Conservation (phyloP, 345 rosid genomes). For the Pugionium dolabratum region DNA sequence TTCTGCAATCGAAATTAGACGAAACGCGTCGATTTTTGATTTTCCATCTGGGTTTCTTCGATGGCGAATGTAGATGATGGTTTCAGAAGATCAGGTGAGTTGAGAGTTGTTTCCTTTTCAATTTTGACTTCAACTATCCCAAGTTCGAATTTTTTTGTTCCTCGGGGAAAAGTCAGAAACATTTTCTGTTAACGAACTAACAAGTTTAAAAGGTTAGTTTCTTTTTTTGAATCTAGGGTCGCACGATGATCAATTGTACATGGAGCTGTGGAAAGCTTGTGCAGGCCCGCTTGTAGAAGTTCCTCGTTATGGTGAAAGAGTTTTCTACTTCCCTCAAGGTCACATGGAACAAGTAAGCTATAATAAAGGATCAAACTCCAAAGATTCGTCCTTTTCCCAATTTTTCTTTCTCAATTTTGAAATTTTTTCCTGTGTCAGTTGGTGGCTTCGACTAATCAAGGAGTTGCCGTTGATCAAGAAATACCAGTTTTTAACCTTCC, state of each 20-base stretch:
- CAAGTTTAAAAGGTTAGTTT: neutral
- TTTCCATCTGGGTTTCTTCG: conserved; percentile 20
- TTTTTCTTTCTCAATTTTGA: conserved; percentile 12
- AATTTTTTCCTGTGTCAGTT: conserved; percentile 45
- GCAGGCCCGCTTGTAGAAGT: conserved; percentile 77
- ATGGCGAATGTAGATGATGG: conserved; percentile 55
- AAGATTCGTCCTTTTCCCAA: neutral
- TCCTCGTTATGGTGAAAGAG: conserved; percentile 62
- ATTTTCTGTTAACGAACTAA: conserved; percentile 17
- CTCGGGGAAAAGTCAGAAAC: conserved; percentile 23
- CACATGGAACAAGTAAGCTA: conserved; percentile 67
- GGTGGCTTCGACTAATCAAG: conserved; percentile 86
- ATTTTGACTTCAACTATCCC: conserved; percentile 7
- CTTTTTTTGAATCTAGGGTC: conserved; percentile 26
- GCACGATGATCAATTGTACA: conserved; percentile 48
- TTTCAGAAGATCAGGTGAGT: conserved; percentile 47
- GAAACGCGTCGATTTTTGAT: neutral
- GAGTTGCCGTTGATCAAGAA: conserved; percentile 53
- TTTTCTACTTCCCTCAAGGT: conserved; percentile 77
- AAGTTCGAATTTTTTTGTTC: conserved; percentile 15
- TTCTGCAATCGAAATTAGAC: neutral
- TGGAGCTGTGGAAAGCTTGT: conserved; percentile 77
- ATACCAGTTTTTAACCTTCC: conserved; percentile 73
- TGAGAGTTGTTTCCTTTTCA: conserved; percentile 2
- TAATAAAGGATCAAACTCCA: neutral